Base-by-base conservation (phyloP, 768 basidiomycete genomes). In the Tubosaeta sp. region DNA sequence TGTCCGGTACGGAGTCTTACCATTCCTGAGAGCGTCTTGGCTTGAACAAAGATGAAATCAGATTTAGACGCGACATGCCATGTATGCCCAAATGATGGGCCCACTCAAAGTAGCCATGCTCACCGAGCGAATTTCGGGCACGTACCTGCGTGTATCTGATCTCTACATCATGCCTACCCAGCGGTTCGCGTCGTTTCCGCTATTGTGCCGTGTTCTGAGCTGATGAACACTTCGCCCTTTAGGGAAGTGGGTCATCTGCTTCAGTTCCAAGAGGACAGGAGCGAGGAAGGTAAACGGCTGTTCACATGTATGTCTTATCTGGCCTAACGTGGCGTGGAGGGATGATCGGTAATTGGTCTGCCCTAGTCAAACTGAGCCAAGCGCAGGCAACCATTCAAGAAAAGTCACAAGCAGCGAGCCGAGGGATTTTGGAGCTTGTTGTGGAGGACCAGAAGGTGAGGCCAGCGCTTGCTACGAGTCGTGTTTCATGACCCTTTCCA, bases 31-130 rank as follows among this genome's bases (percentile, higher is more conserved):
- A 10, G 7, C 6, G 0, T 19, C 38, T 18, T 12, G 5, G 11
- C 21, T 31, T 32, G n/a, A n/a, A 34, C 18, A 42, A 21, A 16
- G 16, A 35, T n/a, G 32, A 24, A 19, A 32, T 29, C n/a, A 47
- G 56, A 60, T n/a, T 19, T 60, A 52, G 58, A 4, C 58, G 1
- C 54, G 44, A 2, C 58, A 57, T 40, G 54, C 55, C 8, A 60
- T 60, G 59, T 60, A 60, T 9, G 41, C 54, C 11, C 59, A 60
- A 38, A 60, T 60, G 59, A 60, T 60, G 54, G 49, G 51, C 16
- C 59, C 59, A 16, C 59, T 60, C 31, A 60, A 60, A 51, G 59
- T 60, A 51, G 60, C 58, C 47, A 60, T 60, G 59, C 59, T 60
- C 6, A 49, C 55, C 0, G 52, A 60, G 22, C 58, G 58, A 5